phyloP scores from a whole-genome alignment of 768 basidiomycete species.

The Pleurotus ostreatus region DNA sequence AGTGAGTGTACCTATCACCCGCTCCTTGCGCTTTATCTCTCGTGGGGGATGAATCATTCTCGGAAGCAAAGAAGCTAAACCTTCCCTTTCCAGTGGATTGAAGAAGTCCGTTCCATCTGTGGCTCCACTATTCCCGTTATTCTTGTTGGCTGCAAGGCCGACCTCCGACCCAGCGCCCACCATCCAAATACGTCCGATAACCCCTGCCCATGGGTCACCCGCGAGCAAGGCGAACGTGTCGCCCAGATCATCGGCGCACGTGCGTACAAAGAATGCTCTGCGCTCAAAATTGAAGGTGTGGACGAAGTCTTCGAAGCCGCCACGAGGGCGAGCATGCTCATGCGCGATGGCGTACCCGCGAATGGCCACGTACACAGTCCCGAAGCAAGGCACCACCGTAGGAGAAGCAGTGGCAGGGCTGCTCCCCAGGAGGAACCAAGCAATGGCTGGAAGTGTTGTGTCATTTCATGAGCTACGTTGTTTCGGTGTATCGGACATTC shows the following conservation, averaged over 20 bases:
- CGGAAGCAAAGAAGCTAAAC: slow-evolving; percentile 9
- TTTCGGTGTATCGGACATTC: not conserved
- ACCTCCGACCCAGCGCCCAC: slow-evolving; percentile 66
- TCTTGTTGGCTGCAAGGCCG: slow-evolving; percentile 94
- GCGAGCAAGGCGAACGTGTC: slow-evolving; percentile 76
- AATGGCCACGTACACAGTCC: slow-evolving; percentile 33
- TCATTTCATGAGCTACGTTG: slow-evolving; percentile 9
- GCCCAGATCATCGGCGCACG: slow-evolving; percentile 85
- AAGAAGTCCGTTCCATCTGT: slow-evolving; percentile 96
- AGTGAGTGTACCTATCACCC: slow-evolving; percentile 37
- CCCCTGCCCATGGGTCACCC: slow-evolving; percentile 58
- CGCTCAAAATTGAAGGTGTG: slow-evolving; percentile 85
- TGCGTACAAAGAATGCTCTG: slow-evolving; percentile 92
- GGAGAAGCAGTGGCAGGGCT: slow-evolving; percentile 43
- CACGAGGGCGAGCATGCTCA: slow-evolving; percentile 93
- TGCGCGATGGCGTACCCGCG: slow-evolving; percentile 75
- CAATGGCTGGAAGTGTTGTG: slow-evolving; percentile 9
- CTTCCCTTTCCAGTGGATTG: slow-evolving; percentile 74
- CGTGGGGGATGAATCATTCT: slow-evolving; percentile 9
- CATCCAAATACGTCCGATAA: slow-evolving; percentile 43
- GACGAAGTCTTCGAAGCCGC: slow-evolving; percentile 98
- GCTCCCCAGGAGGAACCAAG: not conserved
- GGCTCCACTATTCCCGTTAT: slow-evolving; percentile 90
- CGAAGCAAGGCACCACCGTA: slow-evolving; percentile 43
- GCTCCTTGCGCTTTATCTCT: slow-evolving; percentile 6